phyloP scores from a whole-genome alignment of 345 rosid species.

The Dovyalis caffra region DNA sequence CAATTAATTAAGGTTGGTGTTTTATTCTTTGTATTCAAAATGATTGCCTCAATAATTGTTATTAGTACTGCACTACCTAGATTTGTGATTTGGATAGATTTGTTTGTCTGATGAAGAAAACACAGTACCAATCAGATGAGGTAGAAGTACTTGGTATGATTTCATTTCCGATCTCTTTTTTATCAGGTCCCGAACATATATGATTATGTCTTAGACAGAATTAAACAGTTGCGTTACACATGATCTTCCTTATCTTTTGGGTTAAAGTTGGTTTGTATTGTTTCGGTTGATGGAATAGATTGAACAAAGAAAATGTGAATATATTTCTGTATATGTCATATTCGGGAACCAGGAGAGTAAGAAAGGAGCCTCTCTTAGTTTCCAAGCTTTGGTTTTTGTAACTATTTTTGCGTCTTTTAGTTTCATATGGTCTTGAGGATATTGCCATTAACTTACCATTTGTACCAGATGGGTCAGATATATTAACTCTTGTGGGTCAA shows the following conservation, averaged over 20 bases:
- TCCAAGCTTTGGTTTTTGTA: neutral
- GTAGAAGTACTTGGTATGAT: neutral
- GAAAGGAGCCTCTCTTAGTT: neutral
- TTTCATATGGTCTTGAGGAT: neutral
- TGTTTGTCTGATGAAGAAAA: neutral
- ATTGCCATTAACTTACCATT: neutral
- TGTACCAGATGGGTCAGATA: constrained; percentile 25
- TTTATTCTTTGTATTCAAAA: no score
- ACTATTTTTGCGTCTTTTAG: neutral
- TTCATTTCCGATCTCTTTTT: neutral
- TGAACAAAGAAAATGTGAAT: no score
- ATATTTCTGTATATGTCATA: neutral
- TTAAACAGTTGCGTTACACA: no score
- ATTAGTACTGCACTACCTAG: neutral
- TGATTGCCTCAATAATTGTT: neutral
- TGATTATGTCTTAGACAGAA: neutral
- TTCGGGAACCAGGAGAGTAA: neutral
- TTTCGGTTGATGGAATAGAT: no score
- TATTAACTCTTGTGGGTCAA: constrained; percentile 30
- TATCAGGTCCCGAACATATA: neutral
- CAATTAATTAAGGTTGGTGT: neutral
- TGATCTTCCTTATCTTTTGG: no score
- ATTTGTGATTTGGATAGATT: neutral
- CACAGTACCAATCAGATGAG: neutral
- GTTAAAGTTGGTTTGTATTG: no score